Evolutionary conservation across 1,284 basidiomycete species (phyloP).

Genomic region (Apiotrichum montevideense): DNA sequence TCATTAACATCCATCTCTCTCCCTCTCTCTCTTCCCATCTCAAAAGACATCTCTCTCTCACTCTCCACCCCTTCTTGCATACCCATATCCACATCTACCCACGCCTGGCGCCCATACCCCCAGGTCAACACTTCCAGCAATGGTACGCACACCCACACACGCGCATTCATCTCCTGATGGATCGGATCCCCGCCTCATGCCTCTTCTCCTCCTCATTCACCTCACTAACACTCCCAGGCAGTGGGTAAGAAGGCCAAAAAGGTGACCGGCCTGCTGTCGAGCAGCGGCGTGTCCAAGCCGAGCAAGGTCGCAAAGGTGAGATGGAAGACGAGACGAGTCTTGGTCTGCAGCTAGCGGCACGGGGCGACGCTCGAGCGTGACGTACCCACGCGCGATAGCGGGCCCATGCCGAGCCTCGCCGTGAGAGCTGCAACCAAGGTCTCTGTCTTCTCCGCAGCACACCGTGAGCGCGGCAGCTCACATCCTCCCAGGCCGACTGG

Average conservation of each 20-base stretch:
- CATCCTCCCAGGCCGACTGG: conserved; percentile 76
- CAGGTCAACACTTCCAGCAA: not conserved
- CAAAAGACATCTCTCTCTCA: conserved; percentile 52
- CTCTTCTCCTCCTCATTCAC: not conserved
- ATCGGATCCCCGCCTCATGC: too few relatives aligned
- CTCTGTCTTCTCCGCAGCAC: too few relatives aligned
- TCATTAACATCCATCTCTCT: too few relatives aligned
- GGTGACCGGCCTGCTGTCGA: conserved; percentile 60
- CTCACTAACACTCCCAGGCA: conserved; percentile 53
- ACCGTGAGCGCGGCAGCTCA: not conserved
- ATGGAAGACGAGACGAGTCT: not conserved
- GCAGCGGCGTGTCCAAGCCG: conserved; percentile 29
- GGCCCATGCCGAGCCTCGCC: not conserved
- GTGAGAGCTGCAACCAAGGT: too few relatives aligned
- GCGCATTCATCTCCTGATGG: too few relatives aligned
- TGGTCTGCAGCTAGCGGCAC: not conserved
- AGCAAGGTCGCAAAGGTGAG: conserved; percentile 20
- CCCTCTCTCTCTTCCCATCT: too few relatives aligned
- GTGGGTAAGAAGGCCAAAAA: conserved; percentile 90
- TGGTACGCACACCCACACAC: not conserved
- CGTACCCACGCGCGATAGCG: too few relatives aligned
- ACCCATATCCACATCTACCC: too few relatives aligned
- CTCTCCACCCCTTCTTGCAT: too few relatives aligned
- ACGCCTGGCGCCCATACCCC: not conserved
- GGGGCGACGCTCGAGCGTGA: too few relatives aligned